Base-by-base conservation (phyloP, 1,284 basidiomycete species). In the Pisolithus thermaeus region DNA sequence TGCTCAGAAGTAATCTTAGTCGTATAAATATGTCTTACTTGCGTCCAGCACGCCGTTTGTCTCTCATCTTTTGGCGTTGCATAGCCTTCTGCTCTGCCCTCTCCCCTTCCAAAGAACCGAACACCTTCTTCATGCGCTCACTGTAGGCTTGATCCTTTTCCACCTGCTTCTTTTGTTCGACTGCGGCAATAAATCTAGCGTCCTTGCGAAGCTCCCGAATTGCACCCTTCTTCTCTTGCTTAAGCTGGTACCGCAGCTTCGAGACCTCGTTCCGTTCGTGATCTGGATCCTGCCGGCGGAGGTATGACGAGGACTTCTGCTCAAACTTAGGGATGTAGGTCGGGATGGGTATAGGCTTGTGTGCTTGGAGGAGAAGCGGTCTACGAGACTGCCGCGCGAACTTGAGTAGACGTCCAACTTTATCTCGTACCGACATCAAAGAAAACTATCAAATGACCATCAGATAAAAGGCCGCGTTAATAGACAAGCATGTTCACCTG, bases 141-240 rank as follows among this genome's bases (percentile, higher is more conserved):
- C 81, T 80, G 70, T 94, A 98, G 32, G 70, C 72, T 54, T 66
- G 73, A 64, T 97, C 95, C 75, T 92, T 92, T 69, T 87, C 85
- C 65, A 79, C 77, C 70, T 92, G 89, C 65, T 87, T 84, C 71
- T 85, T 82, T 61, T 91, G 86, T 63, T 92, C 83, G 63, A 94
- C 92, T 46, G 79, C 78, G 9, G 97, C 94, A 68, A 99, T 76
- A 80, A 98, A 99, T 56, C 83, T 80, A 56, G 92, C 87, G 68
- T 99, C 97, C 75, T 97, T 97, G 56, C 97, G 84, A 52, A 99
- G 76, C 66, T 99, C 97, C 51, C 96, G 80, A 55, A 99, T 93
- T 2, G 97, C 97, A 32, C 97, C 95, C 76, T 98, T 99, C 66
- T 82, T 79, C 74, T 99, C 97, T 73, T 98, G 89, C 73, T 97